Conservation (phyloP, 2,329 filamentous ascomycete genomes). For the Phialocephala subalpina region DNA sequence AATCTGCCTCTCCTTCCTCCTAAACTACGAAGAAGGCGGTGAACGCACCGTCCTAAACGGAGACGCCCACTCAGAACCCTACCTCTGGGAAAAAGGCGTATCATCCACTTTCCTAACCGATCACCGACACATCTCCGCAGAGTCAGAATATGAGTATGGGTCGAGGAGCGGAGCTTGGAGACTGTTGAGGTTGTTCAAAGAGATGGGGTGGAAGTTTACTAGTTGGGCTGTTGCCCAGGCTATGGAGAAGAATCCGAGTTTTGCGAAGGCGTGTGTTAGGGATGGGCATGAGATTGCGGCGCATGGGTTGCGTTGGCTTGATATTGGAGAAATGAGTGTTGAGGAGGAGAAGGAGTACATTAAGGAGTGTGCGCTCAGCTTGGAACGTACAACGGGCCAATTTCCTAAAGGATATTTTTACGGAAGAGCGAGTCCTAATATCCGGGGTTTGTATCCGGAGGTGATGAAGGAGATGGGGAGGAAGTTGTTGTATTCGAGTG, state of each 20-base stretch:
- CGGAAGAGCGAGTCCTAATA: conserved; percentile 48
- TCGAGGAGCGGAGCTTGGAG: conserved; percentile 46
- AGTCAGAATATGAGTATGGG: conserved; percentile 47
- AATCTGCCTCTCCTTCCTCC: conserved; percentile 40
- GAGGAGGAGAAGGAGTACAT: conserved; percentile 49
- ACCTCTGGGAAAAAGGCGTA: conserved; percentile 47
- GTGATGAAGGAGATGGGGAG: conserved; percentile 60
- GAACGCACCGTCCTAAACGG: conserved; percentile 33
- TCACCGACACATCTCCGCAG: conserved; percentile 37
- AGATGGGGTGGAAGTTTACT: conserved; percentile 51
- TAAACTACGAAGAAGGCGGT: conserved; percentile 38
- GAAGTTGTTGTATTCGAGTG: conserved; percentile 52
- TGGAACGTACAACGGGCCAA: conserved; percentile 44
- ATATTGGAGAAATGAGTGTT: conserved; percentile 47
- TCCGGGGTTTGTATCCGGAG: conserved; percentile 52
- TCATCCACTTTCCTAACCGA: conserved; percentile 23
- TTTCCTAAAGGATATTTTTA: conserved; percentile 46
- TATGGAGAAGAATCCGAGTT: conserved; percentile 49
- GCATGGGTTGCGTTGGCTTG: conserved; percentile 52
- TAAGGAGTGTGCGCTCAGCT: conserved; percentile 42
- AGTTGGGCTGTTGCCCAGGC: conserved; percentile 49
- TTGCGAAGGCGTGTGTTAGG: conserved; percentile 49
- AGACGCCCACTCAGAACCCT: conserved; percentile 42
- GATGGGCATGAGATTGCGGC: conserved; percentile 51
- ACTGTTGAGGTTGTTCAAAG: conserved; percentile 49